These are phyloP conservation scores for Isatis tinctoria DNA, from an alignment of 345 rosid species.

Conservation along the genomic window DNA sequence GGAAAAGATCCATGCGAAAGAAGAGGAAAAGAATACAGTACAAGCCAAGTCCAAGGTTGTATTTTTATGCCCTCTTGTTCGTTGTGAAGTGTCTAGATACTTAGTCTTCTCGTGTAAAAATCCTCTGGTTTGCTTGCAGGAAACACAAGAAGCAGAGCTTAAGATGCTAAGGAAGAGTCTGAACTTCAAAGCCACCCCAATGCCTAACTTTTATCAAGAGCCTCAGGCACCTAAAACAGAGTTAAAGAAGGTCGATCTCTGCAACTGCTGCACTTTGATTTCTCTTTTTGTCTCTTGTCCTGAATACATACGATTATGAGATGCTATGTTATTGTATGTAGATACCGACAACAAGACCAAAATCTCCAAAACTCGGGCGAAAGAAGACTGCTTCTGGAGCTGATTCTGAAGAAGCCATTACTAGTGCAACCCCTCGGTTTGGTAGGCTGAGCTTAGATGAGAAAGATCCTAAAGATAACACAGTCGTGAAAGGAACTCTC, in stretches of 20 bases:
- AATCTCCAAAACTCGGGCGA: slow-evolving; percentile 86
- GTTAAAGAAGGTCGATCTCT: slow-evolving; percentile 57
- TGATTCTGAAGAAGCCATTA: slow-evolving; percentile 42
- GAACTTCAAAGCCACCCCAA: slow-evolving; percentile 81
- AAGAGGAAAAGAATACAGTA: slow-evolving; percentile 54
- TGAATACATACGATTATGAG: background rate
- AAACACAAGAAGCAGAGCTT: slow-evolving; percentile 85
- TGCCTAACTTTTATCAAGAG: slow-evolving; percentile 90
- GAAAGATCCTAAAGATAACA: slow-evolving; percentile 29
- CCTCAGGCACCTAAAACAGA: slow-evolving; percentile 68
- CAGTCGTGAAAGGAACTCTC: slow-evolving; percentile 35
- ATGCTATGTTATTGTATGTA: slow-evolving; percentile 32
- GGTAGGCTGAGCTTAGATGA: slow-evolving; percentile 66
- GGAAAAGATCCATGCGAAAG: slow-evolving; percentile 49
- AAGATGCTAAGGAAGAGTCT: slow-evolving; percentile 73
- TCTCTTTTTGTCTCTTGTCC: background rate
- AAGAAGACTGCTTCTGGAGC: slow-evolving; percentile 37
- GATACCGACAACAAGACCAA: slow-evolving; percentile 83
- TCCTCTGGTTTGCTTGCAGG: slow-evolving; percentile 37
- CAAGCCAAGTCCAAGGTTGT: slow-evolving; percentile 83
- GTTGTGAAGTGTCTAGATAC: background rate
- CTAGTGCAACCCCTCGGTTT: slow-evolving; percentile 6
- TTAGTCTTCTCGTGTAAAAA: background rate
- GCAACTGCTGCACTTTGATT: background rate
- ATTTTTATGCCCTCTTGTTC: background rate